Evolutionary conservation across 345 rosid genomes (phyloP).

Genomic region (Triadica sebifera): DNA sequence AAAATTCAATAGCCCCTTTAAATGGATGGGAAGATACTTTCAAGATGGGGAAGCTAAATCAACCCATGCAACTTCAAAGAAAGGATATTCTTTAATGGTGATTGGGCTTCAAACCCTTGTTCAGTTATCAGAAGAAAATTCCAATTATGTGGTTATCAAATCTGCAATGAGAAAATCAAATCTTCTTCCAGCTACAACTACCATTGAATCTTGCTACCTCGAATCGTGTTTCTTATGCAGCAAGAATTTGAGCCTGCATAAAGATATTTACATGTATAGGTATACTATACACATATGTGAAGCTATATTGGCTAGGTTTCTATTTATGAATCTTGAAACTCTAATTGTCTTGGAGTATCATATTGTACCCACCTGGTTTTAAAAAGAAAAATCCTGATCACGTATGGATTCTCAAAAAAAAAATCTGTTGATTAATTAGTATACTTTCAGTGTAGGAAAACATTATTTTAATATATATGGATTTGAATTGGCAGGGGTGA

Average conservation of each 20-base stretch:
- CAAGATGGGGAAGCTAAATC: neutral
- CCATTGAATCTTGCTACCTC: constrained; percentile 42
- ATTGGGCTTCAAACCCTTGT: constrained; percentile 60
- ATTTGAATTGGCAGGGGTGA: constrained; percentile 55
- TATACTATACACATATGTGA: constrained; percentile 7
- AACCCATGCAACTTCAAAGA: constrained; percentile 5
- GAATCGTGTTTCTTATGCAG: constrained; percentile 57
- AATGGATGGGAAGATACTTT: constrained; percentile 4
- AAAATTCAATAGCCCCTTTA: constrained; percentile 16
- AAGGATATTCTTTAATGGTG: constrained; percentile 20
- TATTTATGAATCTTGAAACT: too few relatives aligned
- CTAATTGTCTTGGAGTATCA: too few relatives aligned
- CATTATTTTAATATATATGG: too few relatives aligned
- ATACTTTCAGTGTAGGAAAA: too few relatives aligned
- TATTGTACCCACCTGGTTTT: too few relatives aligned
- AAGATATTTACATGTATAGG: constrained; percentile 90
- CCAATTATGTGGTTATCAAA: constrained; percentile 47
- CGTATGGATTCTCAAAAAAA: too few relatives aligned
- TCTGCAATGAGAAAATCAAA: constrained; percentile 27
- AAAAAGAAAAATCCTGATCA: too few relatives aligned
- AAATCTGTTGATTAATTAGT: too few relatives aligned
- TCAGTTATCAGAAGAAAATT: constrained; percentile 16
- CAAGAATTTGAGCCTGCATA: constrained; percentile 46
- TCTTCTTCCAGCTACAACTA: neutral
- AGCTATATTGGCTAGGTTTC: too few relatives aligned